Conservation (phyloP, 169 alveolate species). For the Fabrea salina region DNA sequence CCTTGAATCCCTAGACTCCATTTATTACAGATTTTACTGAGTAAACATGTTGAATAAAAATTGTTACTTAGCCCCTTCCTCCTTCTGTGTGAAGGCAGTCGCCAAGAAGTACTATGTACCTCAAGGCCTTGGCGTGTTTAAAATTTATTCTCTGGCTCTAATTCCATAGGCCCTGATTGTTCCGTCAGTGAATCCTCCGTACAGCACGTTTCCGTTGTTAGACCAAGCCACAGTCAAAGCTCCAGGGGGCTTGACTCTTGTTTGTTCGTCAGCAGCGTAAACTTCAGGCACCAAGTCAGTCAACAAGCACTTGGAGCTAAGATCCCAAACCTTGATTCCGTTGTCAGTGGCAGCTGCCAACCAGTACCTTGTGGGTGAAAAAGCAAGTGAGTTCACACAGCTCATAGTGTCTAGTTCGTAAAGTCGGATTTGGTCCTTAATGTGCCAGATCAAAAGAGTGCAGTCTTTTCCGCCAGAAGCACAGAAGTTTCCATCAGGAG, state of each 20-base stretch:
- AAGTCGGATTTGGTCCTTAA: constrained; percentile 51
- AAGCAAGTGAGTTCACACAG: constrained; percentile 48
- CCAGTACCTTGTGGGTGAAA: constrained; percentile 62
- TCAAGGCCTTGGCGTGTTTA: constrained; percentile 11
- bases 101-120: background rate
- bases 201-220: constrained; percentile 56
- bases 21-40: no score
- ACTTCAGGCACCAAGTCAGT: constrained; percentile 43
- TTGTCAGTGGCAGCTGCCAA: constrained; percentile 58
- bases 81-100: no score
- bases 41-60: no score
- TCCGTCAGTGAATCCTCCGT: constrained; percentile 71
- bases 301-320: constrained; percentile 47
- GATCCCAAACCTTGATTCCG: constrained; percentile 57
- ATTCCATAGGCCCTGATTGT: constrained; percentile 63
- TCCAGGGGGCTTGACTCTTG: constrained; percentile 46
- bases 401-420: constrained; percentile 47
- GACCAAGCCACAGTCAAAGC: constrained; percentile 65
- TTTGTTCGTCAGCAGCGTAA: constrained; percentile 41
- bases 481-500: constrained; percentile 97
- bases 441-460: constrained; percentile 7
- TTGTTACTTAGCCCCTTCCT: no score
- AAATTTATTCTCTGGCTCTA: constrained; percentile 21
- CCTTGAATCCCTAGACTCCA: constrained; percentile 77
- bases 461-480: constrained; percentile 96